Base-by-base conservation (phyloP, 352 stramenopile genomes). In the Phytophthora sansomeana region DNA sequence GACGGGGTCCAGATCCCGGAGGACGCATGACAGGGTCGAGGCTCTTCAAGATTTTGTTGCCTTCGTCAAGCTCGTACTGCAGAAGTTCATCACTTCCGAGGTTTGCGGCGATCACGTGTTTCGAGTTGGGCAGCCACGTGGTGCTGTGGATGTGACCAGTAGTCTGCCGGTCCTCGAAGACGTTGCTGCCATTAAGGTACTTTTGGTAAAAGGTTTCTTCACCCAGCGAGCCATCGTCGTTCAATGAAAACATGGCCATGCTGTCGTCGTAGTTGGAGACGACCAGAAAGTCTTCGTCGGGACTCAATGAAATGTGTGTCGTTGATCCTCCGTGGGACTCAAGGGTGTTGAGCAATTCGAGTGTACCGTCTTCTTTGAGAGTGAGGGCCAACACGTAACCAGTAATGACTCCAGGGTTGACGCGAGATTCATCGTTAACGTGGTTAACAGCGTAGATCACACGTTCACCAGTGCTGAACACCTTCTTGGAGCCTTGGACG, bases 231-330 rank as follows among this genome's bases (percentile, higher is more conserved):
- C 84, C 84, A 44, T 90, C 68, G 0, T 24, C 41, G 10, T 79
- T 68, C 9, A 92, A 42, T 1, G 80, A 75, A 58, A 83, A 91
- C 55, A 93, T 74, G 17, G 71, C 65, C 19, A 93, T 47, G 48
- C 77, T 89, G 44, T 82, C 84, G 36, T 52, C 80, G 58, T 90
- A 93, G 73, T 88, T 91, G 46, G 84, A 81, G 10, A 85, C 77
- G 13, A 81, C 72, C n/a, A 93, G 61, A 42, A 82, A 89, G 36
- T 79, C 63, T 38, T 85, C 71, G 11, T 77, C 58, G 0, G 84
- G 73, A 38, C 72, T 86, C 50, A 91, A 30, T 0, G 72, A 80
- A 26, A 87, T 70, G 72, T 92, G 84, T 10, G 69, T 75, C 7
- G 80, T 66, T 0, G 68, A 76, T 21, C 53, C 67, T 16, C 83